Evolutionary conservation across 164 flowering plant genomes (phyloP).

Genomic region (Vitis cinerea): DNA sequence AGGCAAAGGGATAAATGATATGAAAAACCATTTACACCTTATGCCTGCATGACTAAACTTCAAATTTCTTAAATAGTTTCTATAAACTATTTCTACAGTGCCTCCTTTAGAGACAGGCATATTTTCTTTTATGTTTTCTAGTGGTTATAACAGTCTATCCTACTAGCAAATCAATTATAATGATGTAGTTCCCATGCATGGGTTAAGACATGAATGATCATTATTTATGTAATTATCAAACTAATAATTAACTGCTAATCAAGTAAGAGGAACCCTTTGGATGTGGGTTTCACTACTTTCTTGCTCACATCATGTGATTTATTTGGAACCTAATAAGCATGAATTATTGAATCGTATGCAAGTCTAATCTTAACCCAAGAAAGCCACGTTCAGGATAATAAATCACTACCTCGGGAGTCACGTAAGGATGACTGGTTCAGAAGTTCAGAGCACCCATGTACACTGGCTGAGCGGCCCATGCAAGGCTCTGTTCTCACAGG

Average conservation of each 20-base stretch:
- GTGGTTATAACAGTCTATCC: too few relatives aligned
- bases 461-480: conserved; percentile 79
- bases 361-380: background rate
- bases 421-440: conserved; percentile 26
- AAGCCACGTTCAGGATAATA: background rate
- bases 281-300: too few relatives aligned
- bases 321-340: too few relatives aligned
- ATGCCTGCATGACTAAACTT: background rate
- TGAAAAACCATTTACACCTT: background rate
- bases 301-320: too few relatives aligned
- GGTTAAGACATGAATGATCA: too few relatives aligned
- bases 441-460: conserved; percentile 82
- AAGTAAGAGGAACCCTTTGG: too few relatives aligned
- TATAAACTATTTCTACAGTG: background rate
- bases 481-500: conserved; percentile 45
- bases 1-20: background rate
- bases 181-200: too few relatives aligned
- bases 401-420: conserved; percentile 33
- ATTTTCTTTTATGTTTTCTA: too few relatives aligned
- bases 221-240: too few relatives aligned
- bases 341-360: too few relatives aligned
- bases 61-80: background rate
- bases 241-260: too few relatives aligned
- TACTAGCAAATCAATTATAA: too few relatives aligned
- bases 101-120: background rate